A percentile compares a stretch with the other conserved stretches of the same genome.
These are phyloP conservation scores for Botryotinia narcissicola DNA, from an alignment of 2,329 filamentous ascomycete genomes.

Conservation along the genomic window DNA sequence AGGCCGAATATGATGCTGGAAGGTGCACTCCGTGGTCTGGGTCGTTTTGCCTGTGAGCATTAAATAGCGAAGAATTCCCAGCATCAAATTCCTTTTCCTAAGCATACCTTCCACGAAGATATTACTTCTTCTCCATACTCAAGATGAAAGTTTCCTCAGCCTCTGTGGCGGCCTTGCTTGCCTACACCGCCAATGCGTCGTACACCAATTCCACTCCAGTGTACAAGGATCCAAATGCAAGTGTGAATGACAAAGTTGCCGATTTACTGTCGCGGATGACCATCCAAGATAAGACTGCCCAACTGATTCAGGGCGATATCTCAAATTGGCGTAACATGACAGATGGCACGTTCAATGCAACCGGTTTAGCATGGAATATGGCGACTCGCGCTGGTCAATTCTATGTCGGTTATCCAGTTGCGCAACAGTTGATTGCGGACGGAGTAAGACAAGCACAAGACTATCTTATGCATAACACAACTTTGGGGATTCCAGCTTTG, in stretches of 20 bases:
- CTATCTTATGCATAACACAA: constrained; percentile 65
- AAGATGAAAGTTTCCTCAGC: constrained; percentile 15
- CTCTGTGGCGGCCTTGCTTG: constrained; percentile 9
- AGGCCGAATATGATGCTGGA: constrained; percentile 8
- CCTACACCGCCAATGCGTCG: constrained; percentile 4
- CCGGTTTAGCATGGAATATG: constrained; percentile 66
- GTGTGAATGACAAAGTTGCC: constrained; percentile 61
- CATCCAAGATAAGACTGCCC: constrained; percentile 68
- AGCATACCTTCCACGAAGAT: neutral
- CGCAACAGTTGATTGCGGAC: constrained; percentile 60
- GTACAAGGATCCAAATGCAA: constrained; percentile 63
- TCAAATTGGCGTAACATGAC: constrained; percentile 71
- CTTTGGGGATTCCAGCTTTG: constrained; percentile 67
- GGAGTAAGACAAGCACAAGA: constrained; percentile 66
- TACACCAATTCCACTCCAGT: constrained; percentile 38
- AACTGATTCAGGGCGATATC: constrained; percentile 68
- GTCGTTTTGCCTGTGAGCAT: neutral
- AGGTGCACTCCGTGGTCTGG: constrained; percentile 15
- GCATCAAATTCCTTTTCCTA: neutral
- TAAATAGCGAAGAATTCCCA: constrained; percentile 12
- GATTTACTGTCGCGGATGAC: constrained; percentile 73
- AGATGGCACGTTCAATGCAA: constrained; percentile 63
- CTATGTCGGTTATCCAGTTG: constrained; percentile 67
- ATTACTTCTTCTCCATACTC: neutral
- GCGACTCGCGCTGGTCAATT: constrained; percentile 52